phyloP scores from a whole-genome alignment of 495 filamentous ascomycete species.

The Penicillium bialowiezense region DNA sequence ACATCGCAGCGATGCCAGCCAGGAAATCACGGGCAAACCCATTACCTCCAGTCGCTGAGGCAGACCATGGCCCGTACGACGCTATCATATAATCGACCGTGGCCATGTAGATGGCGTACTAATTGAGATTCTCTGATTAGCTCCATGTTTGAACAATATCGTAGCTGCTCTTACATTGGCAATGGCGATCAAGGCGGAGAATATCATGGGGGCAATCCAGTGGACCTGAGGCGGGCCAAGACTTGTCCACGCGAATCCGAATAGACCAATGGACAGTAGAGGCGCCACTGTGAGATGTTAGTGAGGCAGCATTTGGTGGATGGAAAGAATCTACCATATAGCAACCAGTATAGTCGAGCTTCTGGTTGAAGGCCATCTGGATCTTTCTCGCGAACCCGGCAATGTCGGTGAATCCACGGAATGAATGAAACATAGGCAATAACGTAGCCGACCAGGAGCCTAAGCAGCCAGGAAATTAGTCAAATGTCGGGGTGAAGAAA shows the following conservation, averaged over 20 bases:
- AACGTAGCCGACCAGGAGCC: constrained; percentile 62
- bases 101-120: constrained; percentile 72
- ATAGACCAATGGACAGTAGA: constrained; percentile 62
- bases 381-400: constrained; percentile 36
- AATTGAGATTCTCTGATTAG: too few species aligned
- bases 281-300: constrained; percentile 47
- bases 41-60: constrained; percentile 75
- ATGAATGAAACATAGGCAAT: constrained; percentile 64
- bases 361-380: constrained; percentile 55
- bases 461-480: constrained; percentile 1
- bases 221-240: constrained; percentile 58
- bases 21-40: constrained; percentile 51
- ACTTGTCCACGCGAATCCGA: constrained; percentile 67
- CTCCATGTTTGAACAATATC: neutral
- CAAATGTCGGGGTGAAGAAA: too few species aligned
- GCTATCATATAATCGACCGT: constrained; percentile 85
- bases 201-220: constrained; percentile 64
- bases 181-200: constrained; percentile 58
- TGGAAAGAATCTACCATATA: constrained; percentile 32
- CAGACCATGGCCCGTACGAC: constrained; percentile 72
- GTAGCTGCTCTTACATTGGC: constrained; percentile 43
- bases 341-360: constrained; percentile 53
- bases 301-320: neutral
- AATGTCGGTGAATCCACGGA: constrained; percentile 59
- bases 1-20: constrained; percentile 48